Base-by-base conservation (phyloP, 2,329 filamentous ascomycete genomes). In the Nigrograna mackinnonii region DNA sequence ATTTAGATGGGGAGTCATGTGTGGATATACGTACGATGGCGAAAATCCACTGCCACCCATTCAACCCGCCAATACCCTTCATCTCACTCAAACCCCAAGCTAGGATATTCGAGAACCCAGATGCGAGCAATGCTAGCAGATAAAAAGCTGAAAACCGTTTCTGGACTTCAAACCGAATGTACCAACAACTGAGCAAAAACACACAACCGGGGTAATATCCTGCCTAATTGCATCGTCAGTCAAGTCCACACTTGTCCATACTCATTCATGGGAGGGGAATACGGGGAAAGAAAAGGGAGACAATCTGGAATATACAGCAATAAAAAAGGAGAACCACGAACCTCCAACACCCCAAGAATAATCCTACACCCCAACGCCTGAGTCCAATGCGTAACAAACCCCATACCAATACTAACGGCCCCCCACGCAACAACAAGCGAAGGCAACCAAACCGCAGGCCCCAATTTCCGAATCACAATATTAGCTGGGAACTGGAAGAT, bases 31-130 rank as follows among this genome's bases (percentile, higher is more conserved):
- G 18, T 39, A 28, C 24, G 19, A 44, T 19, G 14, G 24, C 31
- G 30, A 35, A 40, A 16, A 40, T 40, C 44, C 44, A 47, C 3
- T 28, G 24, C 44, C 44, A 47, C 16, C 44, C 44, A 30, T 31
- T 28, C 6, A 35, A 28, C 4, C 41, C 41, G 1, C 19, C 41
- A 2, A 35, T 37, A 3, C 44, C 44, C 20, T 41, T 41, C 35
- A 47, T 34, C n/a, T 47, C 17, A 16, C 19, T 47, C 11, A 44
- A n/a, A 12, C 41, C 41, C 11, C 22, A 41, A 3, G 44, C 44
- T 5, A 47, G 43, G 20, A 48, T 19, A n/a, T 33, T 37, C 3
- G 37, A 32, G 22, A 47, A 47, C 12, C 41, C 44, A 14, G 22
- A 30, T 9, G 41, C 36, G n/a, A 41, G 24, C 11, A 45, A 18